These are phyloP conservation scores for Kazachstania taianensis DNA, from an alignment of 805 yeast species.

Conservation along the genomic window DNA sequence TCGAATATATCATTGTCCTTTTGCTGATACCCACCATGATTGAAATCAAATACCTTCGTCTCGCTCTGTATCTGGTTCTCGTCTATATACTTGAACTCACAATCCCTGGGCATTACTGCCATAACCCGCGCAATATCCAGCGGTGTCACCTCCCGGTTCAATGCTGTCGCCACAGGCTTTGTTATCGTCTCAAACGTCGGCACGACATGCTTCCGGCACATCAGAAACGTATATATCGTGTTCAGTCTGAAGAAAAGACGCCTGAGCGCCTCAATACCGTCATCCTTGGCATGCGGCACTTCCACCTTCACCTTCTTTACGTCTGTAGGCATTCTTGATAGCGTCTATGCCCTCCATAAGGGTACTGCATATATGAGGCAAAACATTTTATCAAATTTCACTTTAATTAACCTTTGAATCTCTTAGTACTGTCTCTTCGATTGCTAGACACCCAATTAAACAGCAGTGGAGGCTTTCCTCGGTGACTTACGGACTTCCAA, in stretches of 20 bases:
- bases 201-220: conserved; percentile 49
- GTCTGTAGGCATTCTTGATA: no score
- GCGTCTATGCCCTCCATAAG: no score
- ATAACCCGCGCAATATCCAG: conserved; percentile 58
- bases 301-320: no score
- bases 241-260: conserved; percentile 44
- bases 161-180: conserved; percentile 41
- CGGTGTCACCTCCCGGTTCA: conserved; percentile 35
- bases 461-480: neutral
- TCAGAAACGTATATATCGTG: conserved; percentile 52
- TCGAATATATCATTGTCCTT: conserved; percentile 45
- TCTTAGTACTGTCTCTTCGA: no score
- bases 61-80: conserved; percentile 49
- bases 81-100: conserved; percentile 67
- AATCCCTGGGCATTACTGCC: conserved; percentile 55
- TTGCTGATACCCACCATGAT: conserved; percentile 43
- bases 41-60: conserved; percentile 30
- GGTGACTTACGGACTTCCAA: no score
- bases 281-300: no score
- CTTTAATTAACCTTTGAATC: no score
- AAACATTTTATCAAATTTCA: no score
- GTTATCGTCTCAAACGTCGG: conserved; percentile 47
- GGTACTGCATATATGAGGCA: no score
- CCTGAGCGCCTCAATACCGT: conserved; percentile 15
- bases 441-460: no score